A percentile compares a stretch with the other conserved stretches of the same genome.
Conservation (phyloP, 495 filamentous ascomycete genomes). For the Penicillium turbatum region DNA sequence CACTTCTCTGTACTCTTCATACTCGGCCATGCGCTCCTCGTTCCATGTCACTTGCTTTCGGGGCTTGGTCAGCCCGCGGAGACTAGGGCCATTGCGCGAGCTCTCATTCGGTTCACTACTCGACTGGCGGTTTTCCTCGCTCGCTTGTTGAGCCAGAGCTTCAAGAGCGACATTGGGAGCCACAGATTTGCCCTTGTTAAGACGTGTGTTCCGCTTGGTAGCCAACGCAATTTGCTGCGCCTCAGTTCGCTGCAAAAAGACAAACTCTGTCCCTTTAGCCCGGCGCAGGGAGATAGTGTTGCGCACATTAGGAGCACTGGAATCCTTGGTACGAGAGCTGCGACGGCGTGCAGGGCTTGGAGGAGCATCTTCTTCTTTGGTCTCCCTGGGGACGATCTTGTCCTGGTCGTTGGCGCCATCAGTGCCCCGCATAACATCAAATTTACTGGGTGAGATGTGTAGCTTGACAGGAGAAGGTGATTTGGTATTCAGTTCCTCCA, state of each 20-base stretch:
- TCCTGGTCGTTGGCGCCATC: slow-evolving; percentile 13
- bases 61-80: slow-evolving; percentile 5
- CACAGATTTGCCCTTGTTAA: slow-evolving; percentile 53
- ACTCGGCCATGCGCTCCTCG: slow-evolving; percentile 38
- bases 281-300: slow-evolving; percentile 53
- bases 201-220: slow-evolving; percentile 53
- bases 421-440: slow-evolving; percentile 6
- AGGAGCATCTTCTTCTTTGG: slow-evolving; percentile 20
- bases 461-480: slow-evolving; percentile 49
- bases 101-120: slow-evolving; percentile 8
- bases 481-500: slow-evolving; percentile 52
- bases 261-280: slow-evolving; percentile 51
- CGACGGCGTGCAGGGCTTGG: slow-evolving; percentile 37
- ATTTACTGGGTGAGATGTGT: slow-evolving; percentile 30
- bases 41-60: slow-evolving; percentile 42
- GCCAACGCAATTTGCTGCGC: slow-evolving; percentile 53
- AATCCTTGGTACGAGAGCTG: slow-evolving; percentile 38
- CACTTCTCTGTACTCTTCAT: slow-evolving; percentile 24
- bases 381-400: slow-evolving; percentile 17
- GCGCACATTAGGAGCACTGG: slow-evolving; percentile 31
- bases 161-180: slow-evolving; percentile 45
- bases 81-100: background rate
- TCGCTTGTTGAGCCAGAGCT: slow-evolving; percentile 31
- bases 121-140: background rate
- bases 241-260: slow-evolving; percentile 53